Conservation (phyloP, 2,329 filamentous ascomycete species). For the Aspergillus flavus region DNA sequence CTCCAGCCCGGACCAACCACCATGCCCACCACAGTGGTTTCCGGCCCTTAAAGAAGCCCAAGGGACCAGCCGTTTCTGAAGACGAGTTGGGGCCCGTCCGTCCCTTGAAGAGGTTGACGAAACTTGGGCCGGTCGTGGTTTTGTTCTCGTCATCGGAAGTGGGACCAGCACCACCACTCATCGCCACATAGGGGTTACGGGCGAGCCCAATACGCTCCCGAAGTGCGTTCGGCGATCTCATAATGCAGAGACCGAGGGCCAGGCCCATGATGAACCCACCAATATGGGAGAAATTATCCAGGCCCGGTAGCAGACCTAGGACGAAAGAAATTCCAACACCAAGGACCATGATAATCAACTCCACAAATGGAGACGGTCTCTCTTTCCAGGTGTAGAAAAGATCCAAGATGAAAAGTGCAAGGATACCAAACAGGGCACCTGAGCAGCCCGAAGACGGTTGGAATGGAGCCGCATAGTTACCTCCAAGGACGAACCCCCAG, state of each 20-base stretch:
- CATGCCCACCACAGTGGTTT: slow-evolving; percentile 96
- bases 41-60: slow-evolving; percentile 85
- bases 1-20: slow-evolving; percentile 84
- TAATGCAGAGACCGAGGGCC: slow-evolving; percentile 78
- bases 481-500: slow-evolving; percentile 92
- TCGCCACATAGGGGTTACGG: slow-evolving; percentile 69
- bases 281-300: slow-evolving; percentile 98
- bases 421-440: slow-evolving; percentile 85
- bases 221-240: slow-evolving; percentile 83
- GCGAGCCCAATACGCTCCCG: slow-evolving; percentile 73
- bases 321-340: slow-evolving; percentile 90
- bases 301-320: slow-evolving; percentile 82
- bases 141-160: slow-evolving; percentile 41
- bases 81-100: slow-evolving; percentile 60
- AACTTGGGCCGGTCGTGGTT: slow-evolving; percentile 61
- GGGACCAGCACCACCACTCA: slow-evolving; percentile 54
- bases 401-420: slow-evolving; percentile 85
- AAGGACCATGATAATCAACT: slow-evolving; percentile 82
- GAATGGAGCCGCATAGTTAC: slow-evolving; percentile 83
- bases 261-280: slow-evolving; percentile 94
- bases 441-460: slow-evolving; percentile 88
- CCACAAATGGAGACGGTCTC: slow-evolving; percentile 73
- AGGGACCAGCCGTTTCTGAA: slow-evolving; percentile 19
- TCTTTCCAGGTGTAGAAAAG: slow-evolving; percentile 90
- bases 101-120: slow-evolving; percentile 48